These are phyloP conservation scores for Blastobotrys terrestris DNA, from an alignment of 805 yeast genomes.

Conservation along the genomic window DNA sequence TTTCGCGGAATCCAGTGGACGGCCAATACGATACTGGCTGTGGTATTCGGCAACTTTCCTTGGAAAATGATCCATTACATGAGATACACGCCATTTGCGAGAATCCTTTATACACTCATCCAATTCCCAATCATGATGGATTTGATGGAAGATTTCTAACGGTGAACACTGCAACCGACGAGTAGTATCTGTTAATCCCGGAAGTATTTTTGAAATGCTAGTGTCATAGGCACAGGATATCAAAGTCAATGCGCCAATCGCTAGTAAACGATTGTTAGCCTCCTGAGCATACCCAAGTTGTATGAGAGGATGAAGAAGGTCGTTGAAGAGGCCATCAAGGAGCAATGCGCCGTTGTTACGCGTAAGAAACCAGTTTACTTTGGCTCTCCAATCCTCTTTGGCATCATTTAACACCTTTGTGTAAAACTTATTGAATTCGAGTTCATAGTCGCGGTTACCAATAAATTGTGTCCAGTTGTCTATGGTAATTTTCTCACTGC, in stretches of 20 bases:
- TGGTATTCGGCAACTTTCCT: conserved; percentile 1
- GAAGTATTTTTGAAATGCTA: not conserved
- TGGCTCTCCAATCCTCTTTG: conserved; percentile 28
- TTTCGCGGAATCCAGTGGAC: not conserved
- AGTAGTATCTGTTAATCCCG: not conserved
- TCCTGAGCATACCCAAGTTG: conserved; percentile 34
- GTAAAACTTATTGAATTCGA: conserved; percentile 34
- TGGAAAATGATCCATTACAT: conserved; percentile 10
- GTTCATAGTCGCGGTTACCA: conserved; percentile 30
- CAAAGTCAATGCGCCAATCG: conserved; percentile 31
- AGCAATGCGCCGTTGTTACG: conserved; percentile 12
- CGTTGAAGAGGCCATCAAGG: conserved; percentile 18
- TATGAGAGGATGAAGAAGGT: conserved; percentile 30
- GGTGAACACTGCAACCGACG: conserved; percentile 12
- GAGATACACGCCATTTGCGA: conserved; percentile 4
- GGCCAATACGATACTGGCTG: not conserved
- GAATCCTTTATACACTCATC: conserved; percentile 10
- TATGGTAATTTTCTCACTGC: conserved; percentile 16
- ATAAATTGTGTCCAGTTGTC: conserved; percentile 28
- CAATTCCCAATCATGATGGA: conserved; percentile 18
- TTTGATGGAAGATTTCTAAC: conserved; percentile 15
- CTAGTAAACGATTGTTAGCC: conserved; percentile 29
- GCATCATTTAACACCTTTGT: conserved; percentile 32
- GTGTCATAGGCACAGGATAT: conserved; percentile 22
- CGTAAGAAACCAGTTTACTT: conserved; percentile 23